Percentiles rank a stretch among this genome's conserved stretches.
Evolutionary conservation across 148 eudicot species (phyloP).

Genomic region (Silene latifolia): DNA sequence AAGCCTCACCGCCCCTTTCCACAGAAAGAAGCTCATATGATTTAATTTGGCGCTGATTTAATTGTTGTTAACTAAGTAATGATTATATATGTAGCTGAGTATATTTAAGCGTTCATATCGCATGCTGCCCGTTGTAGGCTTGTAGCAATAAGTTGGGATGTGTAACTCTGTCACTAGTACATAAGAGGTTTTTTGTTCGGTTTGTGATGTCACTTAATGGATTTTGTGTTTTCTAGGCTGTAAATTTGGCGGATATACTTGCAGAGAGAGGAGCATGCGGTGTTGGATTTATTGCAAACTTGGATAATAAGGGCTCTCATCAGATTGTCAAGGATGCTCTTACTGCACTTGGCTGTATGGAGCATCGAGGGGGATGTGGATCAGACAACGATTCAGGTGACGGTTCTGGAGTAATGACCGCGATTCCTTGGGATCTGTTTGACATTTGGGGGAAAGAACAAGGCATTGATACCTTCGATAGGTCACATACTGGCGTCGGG

Average conservation of each 20-base stretch:
- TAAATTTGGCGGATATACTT: constrained; percentile 80
- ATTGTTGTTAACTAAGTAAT: not conserved
- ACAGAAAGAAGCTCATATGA: too few relatives aligned
- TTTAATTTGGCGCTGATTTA: too few relatives aligned
- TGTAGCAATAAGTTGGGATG: not conserved
- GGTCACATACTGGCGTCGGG: constrained; percentile 85
- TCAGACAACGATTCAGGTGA: constrained; percentile 99
- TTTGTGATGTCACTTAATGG: constrained; percentile 3
- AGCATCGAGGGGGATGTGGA: constrained; percentile 98
- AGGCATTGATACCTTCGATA: constrained; percentile 76
- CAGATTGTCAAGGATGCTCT: constrained; percentile 89
- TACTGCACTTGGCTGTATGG: constrained; percentile 98
- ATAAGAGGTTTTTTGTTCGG: not conserved
- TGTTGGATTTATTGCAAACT: constrained; percentile 94
- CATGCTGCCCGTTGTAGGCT: not conserved
- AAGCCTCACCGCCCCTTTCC: not conserved
- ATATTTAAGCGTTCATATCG: constrained; percentile 6
- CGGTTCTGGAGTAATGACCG: constrained; percentile 92
- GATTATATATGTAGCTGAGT: not conserved
- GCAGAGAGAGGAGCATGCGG: constrained; percentile 97
- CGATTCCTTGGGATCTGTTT: constrained; percentile 94
- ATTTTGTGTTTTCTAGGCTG: constrained; percentile 49
- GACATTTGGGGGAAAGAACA: constrained; percentile 76
- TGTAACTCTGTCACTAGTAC: not conserved
- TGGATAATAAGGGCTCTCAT: constrained; percentile 84